A percentile compares a stretch with the other conserved stretches of the same genome.
Evolutionary conservation across 2,329 filamentous ascomycete species (phyloP).

Genomic region (Fusarium nurragi): DNA sequence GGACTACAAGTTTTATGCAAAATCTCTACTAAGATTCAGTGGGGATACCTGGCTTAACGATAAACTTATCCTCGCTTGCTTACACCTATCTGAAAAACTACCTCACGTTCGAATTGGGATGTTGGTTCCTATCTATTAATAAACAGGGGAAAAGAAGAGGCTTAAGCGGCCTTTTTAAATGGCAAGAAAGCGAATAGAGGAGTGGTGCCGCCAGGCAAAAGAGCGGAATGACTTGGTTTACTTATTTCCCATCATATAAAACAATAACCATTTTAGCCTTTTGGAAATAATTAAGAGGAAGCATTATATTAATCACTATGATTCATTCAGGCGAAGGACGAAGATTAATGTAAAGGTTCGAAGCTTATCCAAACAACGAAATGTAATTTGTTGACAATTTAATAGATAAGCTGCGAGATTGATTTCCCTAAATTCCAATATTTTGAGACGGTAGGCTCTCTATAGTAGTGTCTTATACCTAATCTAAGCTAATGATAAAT

Average conservation of each 20-base stretch:
- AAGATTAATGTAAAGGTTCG: not conserved
- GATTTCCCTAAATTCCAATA: not conserved
- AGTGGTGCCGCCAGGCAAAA: not conserved
- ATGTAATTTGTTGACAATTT: not conserved
- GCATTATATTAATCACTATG: not conserved
- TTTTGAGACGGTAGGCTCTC: not conserved
- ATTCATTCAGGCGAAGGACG: not conserved
- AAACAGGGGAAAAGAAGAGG: too few species aligned
- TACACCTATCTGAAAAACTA: not conserved
- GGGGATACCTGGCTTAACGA: not conserved
- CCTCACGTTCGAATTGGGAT: not conserved
- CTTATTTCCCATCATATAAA: not conserved
- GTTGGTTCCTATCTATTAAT: too few species aligned
- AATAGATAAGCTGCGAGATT: not conserved
- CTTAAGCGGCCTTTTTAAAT: not conserved
- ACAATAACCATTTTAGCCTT: not conserved
- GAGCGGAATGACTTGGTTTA: not conserved
- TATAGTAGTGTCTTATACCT: too few species aligned
- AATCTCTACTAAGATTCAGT: not conserved
- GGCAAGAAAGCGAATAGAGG: not conserved
- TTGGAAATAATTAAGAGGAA: not conserved
- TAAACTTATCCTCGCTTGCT: not conserved
- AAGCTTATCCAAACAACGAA: too few species aligned
- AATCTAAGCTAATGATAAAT: not conserved
- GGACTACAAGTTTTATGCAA: not conserved